Base-by-base conservation (phyloP, 306 rosid species). In the Ceratonia siliqua region DNA sequence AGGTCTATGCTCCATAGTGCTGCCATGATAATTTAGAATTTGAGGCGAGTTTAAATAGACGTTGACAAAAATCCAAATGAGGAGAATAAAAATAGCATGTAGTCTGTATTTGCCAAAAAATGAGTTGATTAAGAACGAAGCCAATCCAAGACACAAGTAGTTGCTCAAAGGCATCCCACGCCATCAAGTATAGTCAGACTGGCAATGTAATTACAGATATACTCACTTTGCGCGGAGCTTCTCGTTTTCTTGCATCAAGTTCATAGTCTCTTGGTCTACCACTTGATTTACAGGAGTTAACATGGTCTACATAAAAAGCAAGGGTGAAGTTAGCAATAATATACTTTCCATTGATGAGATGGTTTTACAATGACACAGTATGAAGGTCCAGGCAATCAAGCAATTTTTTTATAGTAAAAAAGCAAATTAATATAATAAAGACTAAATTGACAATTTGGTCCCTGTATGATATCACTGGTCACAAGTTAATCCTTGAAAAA, bases 151-250 rank as follows among this genome's bases (percentile, higher is more conserved):
- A 68, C 41, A 38, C 42, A 67, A 68, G 69, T 67, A 64, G 69
- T 25, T 53, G 27, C 36, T 56, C n/a, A 72, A 78, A 48, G 35
- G 33, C 20, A 68, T 30, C 57, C 24, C 25, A 52, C 39, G 28
- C 0, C 27, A 61, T 63, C 49, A 50, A 18, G 45, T 68, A 3
- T 21, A 41, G 52, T 42, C 45, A 24, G 1, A 63, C 50, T 58
- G 12, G 57, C 58, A 35, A 11, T 27, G 52, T 62, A 73, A 42
- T 22, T 35, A 73, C 64, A 48, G 52, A 65, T 55, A 33, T 43
- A 88, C 99, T 90, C 76, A 94, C 99, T 81, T 79, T 14, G 77
- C 81, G 14, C 6, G 85, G 27, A 94, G 89, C 83, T 77, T 87
- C 79, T 79, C 73, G 72, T 92, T 87, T 82, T 83, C 83, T 55